Conservation (phyloP, 2,329 filamentous ascomycete genomes). For the Ophiostoma populinum region DNA sequence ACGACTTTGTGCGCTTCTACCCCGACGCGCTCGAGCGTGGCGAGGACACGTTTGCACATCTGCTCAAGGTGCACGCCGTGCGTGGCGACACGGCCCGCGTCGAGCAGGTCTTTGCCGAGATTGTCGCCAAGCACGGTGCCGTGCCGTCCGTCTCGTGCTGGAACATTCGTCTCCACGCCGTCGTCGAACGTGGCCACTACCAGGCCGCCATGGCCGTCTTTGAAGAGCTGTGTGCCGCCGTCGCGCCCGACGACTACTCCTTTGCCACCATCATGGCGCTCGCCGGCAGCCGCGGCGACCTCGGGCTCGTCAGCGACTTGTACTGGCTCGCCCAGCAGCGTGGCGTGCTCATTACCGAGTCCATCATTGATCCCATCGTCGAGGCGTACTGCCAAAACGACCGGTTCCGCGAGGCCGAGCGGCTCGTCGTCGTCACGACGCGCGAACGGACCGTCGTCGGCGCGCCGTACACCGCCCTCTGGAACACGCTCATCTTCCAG, state of each 20-base stretch:
- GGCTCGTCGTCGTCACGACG: slow-evolving; percentile 39
- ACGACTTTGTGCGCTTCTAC: slow-evolving; percentile 22
- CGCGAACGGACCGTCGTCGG: slow-evolving; percentile 27
- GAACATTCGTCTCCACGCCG: slow-evolving; percentile 62
- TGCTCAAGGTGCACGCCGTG: slow-evolving; percentile 56
- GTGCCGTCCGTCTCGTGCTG: slow-evolving; percentile 44
- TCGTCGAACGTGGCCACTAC: slow-evolving; percentile 48
- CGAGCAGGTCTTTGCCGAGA: slow-evolving; percentile 42
- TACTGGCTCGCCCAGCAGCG: slow-evolving; percentile 38
- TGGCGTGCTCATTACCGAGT: slow-evolving; percentile 30
- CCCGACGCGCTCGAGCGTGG: slow-evolving; percentile 9
- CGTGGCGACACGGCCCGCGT: slow-evolving; percentile 45
- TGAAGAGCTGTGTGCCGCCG: slow-evolving; percentile 31
- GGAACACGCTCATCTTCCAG: slow-evolving; percentile 60
- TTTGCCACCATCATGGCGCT: slow-evolving; percentile 62
- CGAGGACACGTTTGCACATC: slow-evolving; percentile 29
- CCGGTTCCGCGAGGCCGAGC: slow-evolving; percentile 35
- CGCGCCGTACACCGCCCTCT: slow-evolving; percentile 38
- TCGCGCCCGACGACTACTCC: slow-evolving; percentile 42
- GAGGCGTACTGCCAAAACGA: slow-evolving; percentile 47
- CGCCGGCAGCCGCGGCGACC: slow-evolving; percentile 52
- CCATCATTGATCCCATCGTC: slow-evolving; percentile 49
- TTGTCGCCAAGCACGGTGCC: slow-evolving; percentile 36
- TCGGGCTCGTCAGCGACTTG: slow-evolving; percentile 49
- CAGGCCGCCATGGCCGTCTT: slow-evolving; percentile 49